Base-by-base conservation (phyloP, 2,329 filamentous ascomycete species). In the Erysiphe neolycopersici region DNA sequence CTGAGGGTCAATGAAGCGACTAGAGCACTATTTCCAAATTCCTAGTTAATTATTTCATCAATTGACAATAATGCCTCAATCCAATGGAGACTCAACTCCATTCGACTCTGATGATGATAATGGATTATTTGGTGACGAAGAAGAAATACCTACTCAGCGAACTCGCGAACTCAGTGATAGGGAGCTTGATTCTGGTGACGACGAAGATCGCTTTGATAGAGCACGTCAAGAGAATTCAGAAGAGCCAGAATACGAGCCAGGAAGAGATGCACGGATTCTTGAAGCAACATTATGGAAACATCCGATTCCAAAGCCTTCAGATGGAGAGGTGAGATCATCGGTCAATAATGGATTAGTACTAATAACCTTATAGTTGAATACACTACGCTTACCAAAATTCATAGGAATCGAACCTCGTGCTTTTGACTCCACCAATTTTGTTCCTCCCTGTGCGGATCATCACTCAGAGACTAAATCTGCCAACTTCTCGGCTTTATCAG, bases 371-470 rank as follows among this genome's bases (percentile, higher is more conserved):
- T 42, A 81, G 76, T 64, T 81, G 41, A 76, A 78, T 58, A 65
- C 77, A 5, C 59, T 84, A 52, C 76, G 74, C 50, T 66, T 87
- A 1, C 80, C 80, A 29, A 67, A 69, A 18, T 85, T 85, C 60
- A 62, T 87, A 52, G 71, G 70, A 43, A 66, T 84, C 49, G 66
- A 79, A 37, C 76, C 79, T 16, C 67, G 69, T 47, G 66, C 71
- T 47, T 87, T 78, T 63, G 65, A 73, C 43, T 62, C 71, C 36
- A 69, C 72, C 39, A 72, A 65, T 2, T 87, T 79, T 60, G 66
- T 74, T 52, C 69, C 77, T 51, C 74, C 59, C 56, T 71, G 51
- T 56, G 71, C 59, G 61, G 68, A 71, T 44, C 67, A 70, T 50
- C 67, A 71, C 53, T 62, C 61, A 14, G 56, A 59, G 26, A 54